Conservation (phyloP, 768 basidiomycete genomes). For the Russula foetens region DNA sequence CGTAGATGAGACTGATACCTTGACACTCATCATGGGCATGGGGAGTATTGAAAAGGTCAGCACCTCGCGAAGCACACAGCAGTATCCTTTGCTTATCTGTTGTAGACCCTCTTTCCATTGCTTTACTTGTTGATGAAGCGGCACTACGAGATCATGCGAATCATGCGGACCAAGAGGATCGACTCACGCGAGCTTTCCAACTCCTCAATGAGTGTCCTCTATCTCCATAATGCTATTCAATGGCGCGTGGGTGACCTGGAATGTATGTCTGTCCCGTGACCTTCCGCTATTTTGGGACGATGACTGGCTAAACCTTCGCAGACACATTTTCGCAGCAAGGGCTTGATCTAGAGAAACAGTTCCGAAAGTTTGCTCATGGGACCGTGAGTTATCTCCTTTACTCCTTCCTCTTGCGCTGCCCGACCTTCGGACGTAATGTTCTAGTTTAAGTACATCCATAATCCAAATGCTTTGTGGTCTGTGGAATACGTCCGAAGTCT, state of each 20-base stretch:
- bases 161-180: not conserved
- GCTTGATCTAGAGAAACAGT: conserved; percentile 16
- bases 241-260: not conserved
- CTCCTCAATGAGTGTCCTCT: not conserved
- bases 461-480: not conserved
- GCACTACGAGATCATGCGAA: conserved; percentile 18
- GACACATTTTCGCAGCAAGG: conserved; percentile 20
- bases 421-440: not conserved
- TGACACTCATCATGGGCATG: conserved; percentile 23
- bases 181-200: conserved; percentile 1
- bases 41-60: conserved; percentile 10
- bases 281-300: too few relatives aligned
- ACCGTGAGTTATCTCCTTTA: conserved; percentile 13
- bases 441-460: conserved; percentile 5
- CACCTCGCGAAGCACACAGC: not conserved
- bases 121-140: conserved; percentile 15
- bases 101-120: conserved; percentile 13
- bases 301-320: not conserved
- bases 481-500: not conserved
- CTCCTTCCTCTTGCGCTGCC: not conserved
- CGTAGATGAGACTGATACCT: conserved; percentile 25
- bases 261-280: not conserved
- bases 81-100: not conserved
- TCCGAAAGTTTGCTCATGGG: conserved; percentile 20
- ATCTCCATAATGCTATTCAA: not conserved